These are phyloP conservation scores for Lentinula raphanica DNA, from an alignment of 768 basidiomycete species.

Conservation along the genomic window DNA sequence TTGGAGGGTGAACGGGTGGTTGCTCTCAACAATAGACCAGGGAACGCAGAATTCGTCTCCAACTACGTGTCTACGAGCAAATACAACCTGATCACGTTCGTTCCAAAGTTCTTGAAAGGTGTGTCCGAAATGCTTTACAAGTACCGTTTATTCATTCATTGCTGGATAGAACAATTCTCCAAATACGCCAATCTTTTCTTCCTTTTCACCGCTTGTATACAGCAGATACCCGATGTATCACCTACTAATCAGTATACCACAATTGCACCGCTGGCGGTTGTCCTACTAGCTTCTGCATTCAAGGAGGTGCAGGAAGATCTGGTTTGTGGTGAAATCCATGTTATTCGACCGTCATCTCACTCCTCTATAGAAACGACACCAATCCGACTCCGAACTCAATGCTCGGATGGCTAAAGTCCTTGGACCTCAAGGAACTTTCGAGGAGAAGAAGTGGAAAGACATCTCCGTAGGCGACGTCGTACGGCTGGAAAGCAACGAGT, in stretches of 20 bases:
- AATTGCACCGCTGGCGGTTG: conserved; percentile 82
- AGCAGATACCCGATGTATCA: conserved; percentile 96
- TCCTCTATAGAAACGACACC: conserved; percentile 79
- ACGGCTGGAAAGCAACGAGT: conserved; percentile 85
- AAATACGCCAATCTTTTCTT: conserved; percentile 99
- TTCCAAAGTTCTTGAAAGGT: conserved; percentile 94
- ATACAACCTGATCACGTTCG: conserved; percentile 82
- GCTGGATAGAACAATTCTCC: conserved; percentile 82
- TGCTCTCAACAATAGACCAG: conserved; percentile 68
- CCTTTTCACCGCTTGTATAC: conserved; percentile 94
- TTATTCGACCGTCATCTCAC: conserved; percentile 7
- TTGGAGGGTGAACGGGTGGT: conserved; percentile 73
- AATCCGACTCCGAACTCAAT: conserved; percentile 90
- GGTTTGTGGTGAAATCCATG: conserved; percentile 36
- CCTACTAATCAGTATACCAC: conserved; percentile 95
- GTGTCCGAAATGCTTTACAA: conserved; percentile 19
- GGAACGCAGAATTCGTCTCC: conserved; percentile 62
- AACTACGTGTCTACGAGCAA: conserved; percentile 95
- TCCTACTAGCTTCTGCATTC: conserved; percentile 88
- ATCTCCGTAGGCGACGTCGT: conserved; percentile 90
- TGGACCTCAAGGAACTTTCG: conserved; percentile 55
- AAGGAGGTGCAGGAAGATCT: conserved; percentile 96
- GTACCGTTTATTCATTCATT: conserved; percentile 7
- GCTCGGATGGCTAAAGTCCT: conserved; percentile 77
- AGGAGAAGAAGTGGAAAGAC: conserved; percentile 79